These are phyloP conservation scores for Mycena alexandri DNA, from an alignment of 768 basidiomycete species.

Conservation along the genomic window DNA sequence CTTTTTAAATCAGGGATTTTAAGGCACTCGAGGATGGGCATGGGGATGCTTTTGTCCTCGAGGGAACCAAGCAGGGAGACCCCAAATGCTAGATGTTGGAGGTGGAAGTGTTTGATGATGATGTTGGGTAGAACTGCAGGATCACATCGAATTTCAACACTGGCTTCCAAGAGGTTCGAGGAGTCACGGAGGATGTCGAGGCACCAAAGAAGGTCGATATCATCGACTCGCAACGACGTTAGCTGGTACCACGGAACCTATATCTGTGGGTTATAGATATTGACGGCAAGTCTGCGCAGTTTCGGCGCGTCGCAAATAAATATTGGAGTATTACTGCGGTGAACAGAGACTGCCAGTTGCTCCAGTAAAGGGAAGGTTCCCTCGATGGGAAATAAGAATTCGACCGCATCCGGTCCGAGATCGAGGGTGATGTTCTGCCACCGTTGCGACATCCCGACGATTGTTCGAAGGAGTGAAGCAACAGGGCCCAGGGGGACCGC, in stretches of 20 bases:
- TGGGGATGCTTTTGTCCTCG: background rate
- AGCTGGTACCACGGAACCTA: background rate
- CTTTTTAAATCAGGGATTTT: background rate
- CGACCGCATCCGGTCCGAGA: background rate
- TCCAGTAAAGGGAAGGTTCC: background rate
- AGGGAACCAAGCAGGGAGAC: background rate
- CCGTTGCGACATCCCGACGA: background rate
- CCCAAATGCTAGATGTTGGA: background rate
- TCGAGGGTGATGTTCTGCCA: background rate
- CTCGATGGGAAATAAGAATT: background rate
- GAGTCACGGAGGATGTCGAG: too few species aligned
- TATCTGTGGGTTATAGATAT: background rate
- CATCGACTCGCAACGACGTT: background rate
- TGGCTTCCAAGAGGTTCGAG: background rate
- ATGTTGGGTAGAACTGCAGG: background rate
- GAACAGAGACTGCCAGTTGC: background rate
- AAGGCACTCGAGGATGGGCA: background rate
- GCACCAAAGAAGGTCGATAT: too few species aligned
- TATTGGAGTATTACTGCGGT: background rate
- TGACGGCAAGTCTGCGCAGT: background rate
- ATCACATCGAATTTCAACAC: background rate
- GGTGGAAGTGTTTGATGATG: too few species aligned
- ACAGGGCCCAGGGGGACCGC: too few species aligned
- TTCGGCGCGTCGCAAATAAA: conserved; percentile 10
- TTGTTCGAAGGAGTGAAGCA: background rate